Percentiles rank a stretch among this genome's conserved stretches.
Evolutionary conservation across 1,284 basidiomycete species (phyloP).

Genomic region (Blastosporella zonata): DNA sequence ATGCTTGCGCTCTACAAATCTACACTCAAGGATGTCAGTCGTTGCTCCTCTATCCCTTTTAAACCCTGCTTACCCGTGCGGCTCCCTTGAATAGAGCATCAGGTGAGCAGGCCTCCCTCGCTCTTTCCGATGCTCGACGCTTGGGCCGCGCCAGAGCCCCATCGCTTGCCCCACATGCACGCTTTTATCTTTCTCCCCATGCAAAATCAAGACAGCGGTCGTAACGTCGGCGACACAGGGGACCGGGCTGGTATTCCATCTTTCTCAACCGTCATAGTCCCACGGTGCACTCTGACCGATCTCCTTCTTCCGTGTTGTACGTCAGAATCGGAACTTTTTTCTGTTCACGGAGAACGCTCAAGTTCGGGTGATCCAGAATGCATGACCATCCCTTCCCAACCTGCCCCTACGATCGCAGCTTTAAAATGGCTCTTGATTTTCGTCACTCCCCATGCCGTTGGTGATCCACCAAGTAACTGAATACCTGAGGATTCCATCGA

Average conservation of each 20-base stretch:
- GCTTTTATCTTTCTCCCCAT: conserved; percentile 31
- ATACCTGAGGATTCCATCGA: conserved; percentile 5
- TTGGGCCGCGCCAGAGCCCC: conserved; percentile 29
- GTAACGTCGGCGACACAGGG: conserved; percentile 25
- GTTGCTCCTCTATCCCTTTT: neutral
- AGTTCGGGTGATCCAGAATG: conserved; percentile 31
- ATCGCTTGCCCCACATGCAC: conserved; percentile 28
- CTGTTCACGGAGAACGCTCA: conserved; percentile 17
- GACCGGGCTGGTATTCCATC: conserved; percentile 26
- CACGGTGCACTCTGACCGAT: conserved; percentile 27
- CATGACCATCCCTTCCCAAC: conserved; percentile 35
- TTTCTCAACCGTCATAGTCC: conserved; percentile 18
- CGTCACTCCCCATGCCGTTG: conserved; percentile 33
- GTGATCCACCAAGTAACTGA: conserved; percentile 21
- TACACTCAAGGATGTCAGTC: conserved; percentile 12
- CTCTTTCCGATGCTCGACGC: conserved; percentile 25
- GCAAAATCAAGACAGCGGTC: conserved; percentile 30
- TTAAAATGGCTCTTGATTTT: conserved; percentile 30
- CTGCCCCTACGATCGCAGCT: conserved; percentile 31
- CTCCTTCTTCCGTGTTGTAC: conserved; percentile 15
- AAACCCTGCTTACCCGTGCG: conserved; percentile 27
- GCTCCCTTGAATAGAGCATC: conserved; percentile 31
- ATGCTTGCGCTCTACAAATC: conserved; percentile 30
- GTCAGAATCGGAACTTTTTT: conserved; percentile 6
- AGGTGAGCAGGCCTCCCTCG: conserved; percentile 26